Percentiles rank a stretch among this genome's conserved stretches.
These are phyloP conservation scores for Puccinia sorghi DNA, from an alignment of 1,284 basidiomycete genomes.

Conservation along the genomic window DNA sequence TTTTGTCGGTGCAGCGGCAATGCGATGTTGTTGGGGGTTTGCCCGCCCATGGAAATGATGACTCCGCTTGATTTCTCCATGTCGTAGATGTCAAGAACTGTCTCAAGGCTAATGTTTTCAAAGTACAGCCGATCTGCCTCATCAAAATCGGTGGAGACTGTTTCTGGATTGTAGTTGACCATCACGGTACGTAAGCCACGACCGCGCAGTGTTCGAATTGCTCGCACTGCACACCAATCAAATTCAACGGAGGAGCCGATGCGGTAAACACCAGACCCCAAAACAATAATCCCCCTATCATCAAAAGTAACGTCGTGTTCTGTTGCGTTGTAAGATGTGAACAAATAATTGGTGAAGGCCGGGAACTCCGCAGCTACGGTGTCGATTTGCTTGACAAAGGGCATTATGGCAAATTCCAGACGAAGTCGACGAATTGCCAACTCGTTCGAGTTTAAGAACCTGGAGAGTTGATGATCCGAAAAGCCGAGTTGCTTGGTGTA, in stretches of 20 bases:
- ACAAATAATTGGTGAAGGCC: constrained; percentile 96
- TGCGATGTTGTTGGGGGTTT: constrained; percentile 98
- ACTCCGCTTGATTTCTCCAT: constrained; percentile 83
- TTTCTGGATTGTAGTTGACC: constrained; percentile 99
- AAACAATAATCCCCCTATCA: constrained; percentile 92
- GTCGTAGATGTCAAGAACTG: constrained; percentile 96
- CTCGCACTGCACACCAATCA: constrained; percentile 98
- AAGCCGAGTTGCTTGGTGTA: constrained; percentile 94
- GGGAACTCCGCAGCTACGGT: constrained; percentile 99
- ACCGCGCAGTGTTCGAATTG: constrained; percentile 90
- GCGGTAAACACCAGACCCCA: constrained; percentile 96
- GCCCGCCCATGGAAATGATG: constrained; percentile 96
- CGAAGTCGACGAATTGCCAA: constrained; percentile 82
- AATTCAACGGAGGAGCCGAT: constrained; percentile 99
- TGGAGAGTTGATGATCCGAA: constrained; percentile 86
- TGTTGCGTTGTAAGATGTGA: constrained; percentile 93
- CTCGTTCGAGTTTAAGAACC: constrained; percentile 78
- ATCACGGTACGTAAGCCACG: constrained; percentile 95
- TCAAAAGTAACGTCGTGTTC: constrained; percentile 87
- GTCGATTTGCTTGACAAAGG: constrained; percentile 98
- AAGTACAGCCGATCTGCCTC: constrained; percentile 98
- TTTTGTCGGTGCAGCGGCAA: constrained; percentile 90
- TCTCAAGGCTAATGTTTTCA: constrained; percentile 96
- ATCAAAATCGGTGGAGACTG: constrained; percentile 98
- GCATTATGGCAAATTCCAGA: constrained; percentile 77